Evolutionary conservation across 1,284 basidiomycete species (phyloP).

Genomic region (Marasmius tenuissimus): DNA sequence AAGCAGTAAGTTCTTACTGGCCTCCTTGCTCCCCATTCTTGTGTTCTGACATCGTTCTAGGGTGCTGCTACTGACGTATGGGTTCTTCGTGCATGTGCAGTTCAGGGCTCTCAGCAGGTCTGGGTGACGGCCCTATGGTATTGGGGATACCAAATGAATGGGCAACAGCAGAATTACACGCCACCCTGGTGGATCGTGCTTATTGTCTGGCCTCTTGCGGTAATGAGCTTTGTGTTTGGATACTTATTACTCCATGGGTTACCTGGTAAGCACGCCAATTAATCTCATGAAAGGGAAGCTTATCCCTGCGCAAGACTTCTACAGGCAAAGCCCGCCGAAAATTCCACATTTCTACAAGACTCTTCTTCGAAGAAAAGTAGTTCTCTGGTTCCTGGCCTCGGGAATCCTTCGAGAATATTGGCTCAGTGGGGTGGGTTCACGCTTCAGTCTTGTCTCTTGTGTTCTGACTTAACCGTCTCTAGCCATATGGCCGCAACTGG

Average conservation of each 20-base stretch:
- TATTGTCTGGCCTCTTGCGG: constrained; percentile 81
- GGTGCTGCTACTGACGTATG: constrained; percentile 91
- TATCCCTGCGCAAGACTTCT: constrained; percentile 57
- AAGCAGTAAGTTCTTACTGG: constrained; percentile 60
- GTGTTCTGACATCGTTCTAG: constrained; percentile 31
- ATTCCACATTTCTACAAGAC: constrained; percentile 90
- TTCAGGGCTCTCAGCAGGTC: constrained; percentile 90
- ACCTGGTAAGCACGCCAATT: constrained; percentile 57
- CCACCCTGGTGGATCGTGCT: constrained; percentile 84
- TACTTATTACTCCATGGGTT: constrained; percentile 84
- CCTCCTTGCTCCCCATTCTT: constrained; percentile 7
- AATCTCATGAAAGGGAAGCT: background rate
- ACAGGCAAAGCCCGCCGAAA: constrained; percentile 87
- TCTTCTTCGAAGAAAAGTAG: constrained; percentile 84
- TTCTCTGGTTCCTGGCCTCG: constrained; percentile 90
- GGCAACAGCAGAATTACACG: constrained; percentile 42
- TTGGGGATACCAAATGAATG: constrained; percentile 84
- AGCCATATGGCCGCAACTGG: constrained; percentile 93
- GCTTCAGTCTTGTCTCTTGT: background rate
- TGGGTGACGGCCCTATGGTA: constrained; percentile 95
- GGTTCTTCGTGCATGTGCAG: constrained; percentile 86
- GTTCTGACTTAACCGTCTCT: constrained; percentile 13
- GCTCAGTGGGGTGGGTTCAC: constrained; percentile 78
- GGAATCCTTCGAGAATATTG: constrained; percentile 91
- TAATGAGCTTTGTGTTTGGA: constrained; percentile 73